phyloP scores from a whole-genome alignment of 1,139 yeast genomes.

The Blastobotrys ciferrii region DNA sequence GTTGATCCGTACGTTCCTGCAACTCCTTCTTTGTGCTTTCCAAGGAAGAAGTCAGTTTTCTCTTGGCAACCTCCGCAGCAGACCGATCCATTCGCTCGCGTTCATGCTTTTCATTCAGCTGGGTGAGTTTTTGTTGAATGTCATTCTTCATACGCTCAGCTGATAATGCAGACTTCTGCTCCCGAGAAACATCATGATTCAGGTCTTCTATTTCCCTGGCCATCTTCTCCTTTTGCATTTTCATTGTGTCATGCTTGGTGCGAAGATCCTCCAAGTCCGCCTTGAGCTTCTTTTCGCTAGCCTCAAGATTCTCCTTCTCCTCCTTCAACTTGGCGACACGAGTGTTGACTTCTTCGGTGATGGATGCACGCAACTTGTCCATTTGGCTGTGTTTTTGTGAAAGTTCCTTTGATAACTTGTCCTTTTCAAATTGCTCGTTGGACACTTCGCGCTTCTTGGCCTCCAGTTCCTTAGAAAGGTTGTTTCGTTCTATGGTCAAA shows the following conservation, averaged over 20 bases:
- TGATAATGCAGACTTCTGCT: constrained; percentile 29
- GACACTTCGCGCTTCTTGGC: constrained; percentile 25
- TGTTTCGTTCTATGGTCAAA: constrained; percentile 30
- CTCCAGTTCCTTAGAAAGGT: constrained; percentile 27
- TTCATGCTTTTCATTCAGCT: constrained; percentile 26
- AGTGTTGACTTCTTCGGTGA: constrained; percentile 44
- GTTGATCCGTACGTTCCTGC: constrained; percentile 29
- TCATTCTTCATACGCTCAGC: constrained; percentile 27
- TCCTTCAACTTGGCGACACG: constrained; percentile 40
- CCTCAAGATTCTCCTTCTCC: constrained; percentile 41
- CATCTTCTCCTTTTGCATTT: constrained; percentile 55
- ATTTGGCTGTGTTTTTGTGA: constrained; percentile 34
- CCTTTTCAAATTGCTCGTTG: constrained; percentile 28
- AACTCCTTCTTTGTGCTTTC: constrained; percentile 30
- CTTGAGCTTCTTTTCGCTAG: constrained; percentile 38
- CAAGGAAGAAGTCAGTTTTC: constrained; percentile 30
- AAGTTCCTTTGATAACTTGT: constrained; percentile 29
- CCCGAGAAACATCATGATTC: constrained; percentile 32
- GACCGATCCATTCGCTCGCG: constrained; percentile 31
- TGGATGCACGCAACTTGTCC: constrained; percentile 36
- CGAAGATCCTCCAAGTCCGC: constrained; percentile 30
- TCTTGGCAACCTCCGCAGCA: constrained; percentile 31
- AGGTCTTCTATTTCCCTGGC: constrained; percentile 77
- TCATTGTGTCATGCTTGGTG: constrained; percentile 25
- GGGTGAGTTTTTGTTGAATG: constrained; percentile 28